Percentiles rank a stretch among this genome's conserved stretches.
Evolutionary conservation across 2,329 filamentous ascomycete species (phyloP).

Genomic region (Scorias spongiosa): DNA sequence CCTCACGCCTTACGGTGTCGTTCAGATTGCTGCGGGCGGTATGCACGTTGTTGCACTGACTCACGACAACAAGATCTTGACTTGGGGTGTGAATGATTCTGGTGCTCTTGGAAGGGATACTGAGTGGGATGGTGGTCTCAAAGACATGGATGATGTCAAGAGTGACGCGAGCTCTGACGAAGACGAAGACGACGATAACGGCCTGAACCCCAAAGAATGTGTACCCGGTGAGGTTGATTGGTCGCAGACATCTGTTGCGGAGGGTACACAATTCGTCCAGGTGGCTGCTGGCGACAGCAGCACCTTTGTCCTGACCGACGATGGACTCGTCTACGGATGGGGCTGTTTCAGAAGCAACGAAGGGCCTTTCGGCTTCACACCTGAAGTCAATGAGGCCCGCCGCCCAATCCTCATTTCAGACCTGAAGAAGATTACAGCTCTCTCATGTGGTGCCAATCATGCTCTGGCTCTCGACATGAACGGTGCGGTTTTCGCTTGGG

Average conservation of each 20-base stretch:
- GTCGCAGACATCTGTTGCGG: conserved; percentile 25
- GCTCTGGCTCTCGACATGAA: conserved; percentile 51
- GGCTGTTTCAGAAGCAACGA: conserved; percentile 63
- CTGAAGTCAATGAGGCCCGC: conserved; percentile 36
- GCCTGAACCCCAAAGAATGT: conserved; percentile 57
- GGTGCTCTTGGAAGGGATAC: conserved; percentile 66
- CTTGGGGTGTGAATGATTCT: conserved; percentile 81
- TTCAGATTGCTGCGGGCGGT: conserved; percentile 62
- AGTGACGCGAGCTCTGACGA: conserved; percentile 38
- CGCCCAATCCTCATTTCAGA: conserved; percentile 41
- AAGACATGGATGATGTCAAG: conserved; percentile 40
- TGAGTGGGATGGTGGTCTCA: conserved; percentile 47
- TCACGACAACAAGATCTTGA: conserved; percentile 64
- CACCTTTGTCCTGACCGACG: conserved; percentile 59
- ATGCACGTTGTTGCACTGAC: conserved; percentile 72
- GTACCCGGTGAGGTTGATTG: conserved; percentile 37
- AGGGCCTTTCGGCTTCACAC: conserved; percentile 49
- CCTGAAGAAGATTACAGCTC: conserved; percentile 50
- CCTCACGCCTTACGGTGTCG: conserved; percentile 48
- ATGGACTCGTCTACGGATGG: conserved; percentile 68
- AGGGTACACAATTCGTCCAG: conserved; percentile 48
- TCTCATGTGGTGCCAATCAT: conserved; percentile 57
- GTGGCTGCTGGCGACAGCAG: conserved; percentile 60
- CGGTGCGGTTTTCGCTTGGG: conserved; percentile 55
- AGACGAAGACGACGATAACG: conserved; percentile 42